Percentiles rank a stretch among this genome's conserved stretches.
Evolutionary conservation across 1,284 basidiomycete species (phyloP).

Genomic region (Leccinum subrobustum): DNA sequence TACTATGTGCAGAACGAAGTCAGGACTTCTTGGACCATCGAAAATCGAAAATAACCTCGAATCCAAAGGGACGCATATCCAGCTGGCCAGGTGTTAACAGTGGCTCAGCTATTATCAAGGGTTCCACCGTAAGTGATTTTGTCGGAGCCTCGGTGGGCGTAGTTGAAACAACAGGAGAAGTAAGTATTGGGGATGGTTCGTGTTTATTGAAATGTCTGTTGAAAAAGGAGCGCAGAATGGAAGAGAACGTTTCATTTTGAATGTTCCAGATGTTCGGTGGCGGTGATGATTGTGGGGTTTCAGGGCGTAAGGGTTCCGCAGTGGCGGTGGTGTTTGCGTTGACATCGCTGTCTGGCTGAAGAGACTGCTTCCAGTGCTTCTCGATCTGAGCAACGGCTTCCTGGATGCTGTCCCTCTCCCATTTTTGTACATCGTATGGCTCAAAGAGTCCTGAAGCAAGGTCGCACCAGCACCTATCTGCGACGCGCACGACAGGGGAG

Average conservation of each 20-base stretch:
- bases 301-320: constrained; percentile 5
- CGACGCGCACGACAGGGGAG: constrained; percentile 50
- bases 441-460: constrained; percentile 62
- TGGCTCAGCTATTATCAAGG: constrained; percentile 6
- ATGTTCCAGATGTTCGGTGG: constrained; percentile 2
- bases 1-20: constrained; percentile 16
- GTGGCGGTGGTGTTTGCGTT: constrained; percentile 11
- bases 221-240: constrained; percentile 27
- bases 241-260: constrained; percentile 21
- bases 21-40: constrained; percentile 50
- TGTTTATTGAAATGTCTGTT: constrained; percentile 9
- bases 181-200: neutral
- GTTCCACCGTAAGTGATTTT: constrained; percentile 1
- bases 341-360: constrained; percentile 7
- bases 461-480: constrained; percentile 83
- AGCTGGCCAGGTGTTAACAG: constrained; percentile 51
- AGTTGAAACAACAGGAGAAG: neutral
- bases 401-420: constrained; percentile 64
- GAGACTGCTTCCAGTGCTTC: constrained; percentile 34
- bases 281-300: constrained; percentile 4
- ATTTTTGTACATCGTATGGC: constrained; percentile 68
- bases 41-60: constrained; percentile 70
- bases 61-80: constrained; percentile 68
- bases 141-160: constrained; percentile 6
- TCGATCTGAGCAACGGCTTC: constrained; percentile 49